These are phyloP conservation scores for Lachnellula subtilissima DNA, from an alignment of 2,329 filamentous ascomycete genomes.

Conservation along the genomic window DNA sequence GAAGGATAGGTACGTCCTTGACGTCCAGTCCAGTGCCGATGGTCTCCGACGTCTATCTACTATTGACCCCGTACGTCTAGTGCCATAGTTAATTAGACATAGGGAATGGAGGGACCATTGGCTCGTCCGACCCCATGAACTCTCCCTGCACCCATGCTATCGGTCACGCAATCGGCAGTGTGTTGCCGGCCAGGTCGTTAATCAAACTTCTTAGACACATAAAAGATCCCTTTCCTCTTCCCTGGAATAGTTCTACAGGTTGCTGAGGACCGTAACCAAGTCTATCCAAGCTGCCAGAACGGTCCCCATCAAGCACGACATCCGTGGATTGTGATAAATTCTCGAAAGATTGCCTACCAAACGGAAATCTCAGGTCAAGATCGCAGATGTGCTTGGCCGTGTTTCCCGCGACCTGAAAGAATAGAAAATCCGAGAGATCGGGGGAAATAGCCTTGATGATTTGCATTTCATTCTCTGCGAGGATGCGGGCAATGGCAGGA, in stretches of 20 bases:
- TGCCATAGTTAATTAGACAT: constrained; percentile 59
- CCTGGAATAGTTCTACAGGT: constrained; percentile 47
- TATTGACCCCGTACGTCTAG: constrained; percentile 66
- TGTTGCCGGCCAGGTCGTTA: constrained; percentile 68
- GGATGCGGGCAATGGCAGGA: constrained; percentile 63
- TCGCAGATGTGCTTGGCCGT: constrained; percentile 64
- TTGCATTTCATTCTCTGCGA: constrained; percentile 71
- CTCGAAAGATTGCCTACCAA: constrained; percentile 53
- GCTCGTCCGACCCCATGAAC: constrained; percentile 57
- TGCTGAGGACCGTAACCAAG: constrained; percentile 58
- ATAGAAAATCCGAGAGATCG: constrained; percentile 63
- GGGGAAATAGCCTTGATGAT: constrained; percentile 69
- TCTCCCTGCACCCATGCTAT: constrained; percentile 44
- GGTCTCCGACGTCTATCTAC: constrained; percentile 35
- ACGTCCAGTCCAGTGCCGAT: constrained; percentile 35
- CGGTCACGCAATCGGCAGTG: constrained; percentile 51
- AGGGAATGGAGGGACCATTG: constrained; percentile 61
- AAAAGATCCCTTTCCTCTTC: constrained; percentile 60
- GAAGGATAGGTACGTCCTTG: too few relatives aligned
- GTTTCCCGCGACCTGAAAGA: constrained; percentile 69
- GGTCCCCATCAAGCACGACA: constrained; percentile 64
- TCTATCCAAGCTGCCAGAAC: constrained; percentile 58
- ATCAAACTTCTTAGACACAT: constrained; percentile 60
- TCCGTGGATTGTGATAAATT: constrained; percentile 57
- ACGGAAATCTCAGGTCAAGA: constrained; percentile 53